These are phyloP conservation scores for Craterostigma plantagineum DNA, from an alignment of 257 asterid species.

Conservation along the genomic window DNA sequence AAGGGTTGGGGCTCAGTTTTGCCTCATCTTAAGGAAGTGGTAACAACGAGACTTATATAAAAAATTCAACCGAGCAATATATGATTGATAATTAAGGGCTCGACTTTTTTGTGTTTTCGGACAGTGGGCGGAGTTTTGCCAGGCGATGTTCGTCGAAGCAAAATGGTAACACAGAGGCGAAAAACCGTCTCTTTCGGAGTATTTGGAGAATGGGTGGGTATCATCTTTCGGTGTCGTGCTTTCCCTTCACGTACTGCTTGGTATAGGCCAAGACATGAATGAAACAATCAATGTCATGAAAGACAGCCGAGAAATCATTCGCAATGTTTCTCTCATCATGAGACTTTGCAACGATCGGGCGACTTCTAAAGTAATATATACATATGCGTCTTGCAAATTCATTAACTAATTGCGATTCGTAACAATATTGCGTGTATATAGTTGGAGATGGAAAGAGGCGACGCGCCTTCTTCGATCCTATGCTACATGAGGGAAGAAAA, in stretches of 20 bases:
- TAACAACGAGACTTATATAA: slow-evolving; percentile 1
- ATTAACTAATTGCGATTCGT: too few species aligned
- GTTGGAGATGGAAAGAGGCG: slow-evolving; percentile 53
- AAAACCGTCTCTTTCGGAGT: slow-evolving; percentile 29
- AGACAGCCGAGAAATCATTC: slow-evolving; percentile 15
- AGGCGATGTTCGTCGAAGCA: slow-evolving; percentile 34
- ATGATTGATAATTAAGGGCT: neutral
- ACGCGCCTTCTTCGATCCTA: slow-evolving; percentile 38
- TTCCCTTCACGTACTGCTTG: slow-evolving; percentile 21
- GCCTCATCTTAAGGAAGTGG: slow-evolving; percentile 30
- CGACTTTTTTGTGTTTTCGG: neutral
- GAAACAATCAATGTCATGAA: slow-evolving; percentile 9
- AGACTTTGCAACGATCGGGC: slow-evolving; percentile 51
- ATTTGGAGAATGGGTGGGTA: slow-evolving; percentile 31
- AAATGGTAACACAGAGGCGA: slow-evolving; percentile 25
- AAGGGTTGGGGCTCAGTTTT: slow-evolving; percentile 26
- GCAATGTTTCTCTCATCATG: slow-evolving; percentile 21
- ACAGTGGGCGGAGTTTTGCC: slow-evolving; percentile 46
- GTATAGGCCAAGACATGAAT: slow-evolving; percentile 9
- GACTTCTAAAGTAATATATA: slow-evolving; percentile 28
- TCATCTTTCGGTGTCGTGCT: slow-evolving; percentile 41
- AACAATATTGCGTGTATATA: slow-evolving; percentile 6
- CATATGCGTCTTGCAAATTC: neutral
- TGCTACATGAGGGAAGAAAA: slow-evolving; percentile 44
- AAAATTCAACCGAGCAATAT: neutral